These are phyloP conservation scores for Acarospora socialis DNA, from an alignment of 2,329 filamentous ascomycete genomes.

Conservation along the genomic window DNA sequence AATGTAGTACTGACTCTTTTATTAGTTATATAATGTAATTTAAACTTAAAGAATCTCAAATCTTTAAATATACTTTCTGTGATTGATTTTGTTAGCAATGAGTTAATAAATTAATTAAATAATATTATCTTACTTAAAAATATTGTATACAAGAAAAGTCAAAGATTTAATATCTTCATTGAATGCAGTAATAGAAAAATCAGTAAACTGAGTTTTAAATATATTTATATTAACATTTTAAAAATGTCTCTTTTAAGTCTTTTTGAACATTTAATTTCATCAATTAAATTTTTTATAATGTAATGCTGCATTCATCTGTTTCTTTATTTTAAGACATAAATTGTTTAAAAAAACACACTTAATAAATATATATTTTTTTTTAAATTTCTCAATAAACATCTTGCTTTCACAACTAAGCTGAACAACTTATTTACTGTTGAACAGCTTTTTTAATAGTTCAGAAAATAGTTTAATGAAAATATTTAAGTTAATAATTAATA, in stretches of 20 bases:
- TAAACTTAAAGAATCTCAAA: not conserved
- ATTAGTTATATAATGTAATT: not conserved
- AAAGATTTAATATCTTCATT: not conserved
- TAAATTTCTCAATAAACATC: not conserved
- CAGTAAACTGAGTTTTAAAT: not conserved
- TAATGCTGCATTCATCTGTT: not conserved
- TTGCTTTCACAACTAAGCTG: not conserved
- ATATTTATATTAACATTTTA: not conserved
- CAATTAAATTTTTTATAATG: not conserved
- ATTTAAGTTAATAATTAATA: not conserved
- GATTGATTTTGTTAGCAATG: not conserved
- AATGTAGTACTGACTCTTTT: not conserved
- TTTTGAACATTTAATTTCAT: not conserved
- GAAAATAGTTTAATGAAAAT: not conserved
- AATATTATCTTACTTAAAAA: not conserved
- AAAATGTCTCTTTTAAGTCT: not conserved
- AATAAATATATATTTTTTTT: not conserved
- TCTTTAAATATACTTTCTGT: not conserved
- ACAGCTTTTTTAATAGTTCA: not conserved
- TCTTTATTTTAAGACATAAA: not conserved
- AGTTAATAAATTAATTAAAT: not conserved
- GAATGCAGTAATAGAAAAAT: not conserved
- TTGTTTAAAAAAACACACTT: not conserved
- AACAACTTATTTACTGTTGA: not conserved
- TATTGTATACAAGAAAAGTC: not conserved